Evolutionary conservation across 176 grass and related monocot species (phyloP).

Genomic region (Oryza punctata): DNA sequence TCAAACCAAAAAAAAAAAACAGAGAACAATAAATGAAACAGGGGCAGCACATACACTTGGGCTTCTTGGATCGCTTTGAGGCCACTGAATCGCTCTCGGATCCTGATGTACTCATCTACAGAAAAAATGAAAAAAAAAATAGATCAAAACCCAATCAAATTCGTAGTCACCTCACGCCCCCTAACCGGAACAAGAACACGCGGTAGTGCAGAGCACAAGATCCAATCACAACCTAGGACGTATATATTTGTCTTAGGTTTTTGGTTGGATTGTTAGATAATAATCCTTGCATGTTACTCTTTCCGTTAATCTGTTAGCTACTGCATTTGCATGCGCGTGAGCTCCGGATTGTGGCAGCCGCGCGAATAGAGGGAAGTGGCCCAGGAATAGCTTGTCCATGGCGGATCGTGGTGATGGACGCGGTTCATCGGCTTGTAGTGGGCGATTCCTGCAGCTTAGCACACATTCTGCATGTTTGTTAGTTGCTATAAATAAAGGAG

Average conservation of each 20-base stretch:
- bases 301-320: too few species aligned
- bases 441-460: too few species aligned
- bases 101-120: constrained; percentile 44
- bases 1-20: background rate
- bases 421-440: too few species aligned
- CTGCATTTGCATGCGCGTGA: too few species aligned
- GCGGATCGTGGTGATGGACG: too few species aligned
- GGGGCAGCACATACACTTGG: constrained; percentile 49
- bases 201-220: background rate
- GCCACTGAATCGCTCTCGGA: constrained; percentile 52
- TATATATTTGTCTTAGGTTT: background rate
- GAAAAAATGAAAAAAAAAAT: background rate
- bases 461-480: too few species aligned
- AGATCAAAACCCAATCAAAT: background rate
- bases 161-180: background rate
- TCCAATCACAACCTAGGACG: background rate
- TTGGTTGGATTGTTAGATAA: too few species aligned
- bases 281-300: too few species aligned
- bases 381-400: too few species aligned
- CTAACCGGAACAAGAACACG: background rate
- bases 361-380: too few species aligned
- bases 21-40: background rate
- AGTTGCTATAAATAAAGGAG: too few species aligned
- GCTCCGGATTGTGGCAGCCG: too few species aligned
- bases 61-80: constrained; percentile 66